Evolutionary conservation across 352 stramenopile genomes (phyloP).

Genomic region (Phytophthora foliorum): DNA sequence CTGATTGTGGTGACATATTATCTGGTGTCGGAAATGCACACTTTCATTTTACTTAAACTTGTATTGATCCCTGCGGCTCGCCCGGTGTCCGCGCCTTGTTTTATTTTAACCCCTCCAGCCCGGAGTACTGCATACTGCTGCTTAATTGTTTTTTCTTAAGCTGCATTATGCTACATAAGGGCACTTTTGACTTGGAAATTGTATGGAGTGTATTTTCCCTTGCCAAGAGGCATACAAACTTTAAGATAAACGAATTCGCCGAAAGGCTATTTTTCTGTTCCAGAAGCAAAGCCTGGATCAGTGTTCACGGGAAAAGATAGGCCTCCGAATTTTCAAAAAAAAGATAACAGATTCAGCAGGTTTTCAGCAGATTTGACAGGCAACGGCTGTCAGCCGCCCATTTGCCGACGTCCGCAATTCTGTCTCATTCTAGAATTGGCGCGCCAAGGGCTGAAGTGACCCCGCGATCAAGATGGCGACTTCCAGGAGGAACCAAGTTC

Average conservation of each 20-base stretch:
- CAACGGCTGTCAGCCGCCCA: background rate
- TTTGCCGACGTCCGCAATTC: background rate
- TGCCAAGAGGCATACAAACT: background rate
- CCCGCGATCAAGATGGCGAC: slow-evolving; percentile 4
- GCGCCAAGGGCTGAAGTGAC: background rate
- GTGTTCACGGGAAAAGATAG: background rate
- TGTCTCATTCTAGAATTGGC: slow-evolving; percentile 9
- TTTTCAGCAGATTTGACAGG: background rate
- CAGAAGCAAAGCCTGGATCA: background rate
- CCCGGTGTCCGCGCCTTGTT: no score
- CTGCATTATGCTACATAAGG: background rate
- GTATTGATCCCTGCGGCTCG: no score
- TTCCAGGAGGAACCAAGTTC: background rate
- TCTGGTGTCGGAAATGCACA: no score
- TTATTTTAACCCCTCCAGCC: background rate
- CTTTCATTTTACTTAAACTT: no score
- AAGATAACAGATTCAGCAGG: background rate
- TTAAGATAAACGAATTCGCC: background rate
- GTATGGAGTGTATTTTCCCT: background rate
- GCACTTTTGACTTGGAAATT: background rate
- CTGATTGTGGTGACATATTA: no score
- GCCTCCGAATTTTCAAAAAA: background rate
- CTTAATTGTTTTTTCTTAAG: background rate
- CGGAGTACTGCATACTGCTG: background rate
- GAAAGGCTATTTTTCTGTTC: background rate